Conservation (phyloP, 371 early-diverging fungal genomes). For the Apophysomyces ossiformis region DNA sequence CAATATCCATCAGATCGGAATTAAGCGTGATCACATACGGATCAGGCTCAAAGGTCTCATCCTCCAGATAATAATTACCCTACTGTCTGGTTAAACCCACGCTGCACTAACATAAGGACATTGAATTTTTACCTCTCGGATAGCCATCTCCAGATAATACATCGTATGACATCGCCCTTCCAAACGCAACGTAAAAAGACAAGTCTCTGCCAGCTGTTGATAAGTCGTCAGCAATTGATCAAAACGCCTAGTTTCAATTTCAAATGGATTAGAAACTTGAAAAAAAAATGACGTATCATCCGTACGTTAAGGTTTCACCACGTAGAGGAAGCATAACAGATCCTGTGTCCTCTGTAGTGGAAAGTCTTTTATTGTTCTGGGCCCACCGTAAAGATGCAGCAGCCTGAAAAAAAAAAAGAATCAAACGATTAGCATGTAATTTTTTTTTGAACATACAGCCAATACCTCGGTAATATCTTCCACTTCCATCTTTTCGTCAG, state of each 20-base stretch:
- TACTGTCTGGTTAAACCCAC: slow-evolving; percentile 12
- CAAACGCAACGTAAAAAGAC: slow-evolving; percentile 78
- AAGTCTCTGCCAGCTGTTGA: slow-evolving; percentile 77
- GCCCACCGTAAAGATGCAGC: slow-evolving; percentile 25
- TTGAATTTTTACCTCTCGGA: slow-evolving; percentile 71
- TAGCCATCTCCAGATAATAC: slow-evolving; percentile 89
- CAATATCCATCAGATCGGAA: slow-evolving; percentile 73
- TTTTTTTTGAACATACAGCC: slow-evolving; percentile 1
- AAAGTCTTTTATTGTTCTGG: slow-evolving; percentile 8
- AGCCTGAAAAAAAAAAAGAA: neutral
- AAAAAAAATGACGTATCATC: neutral
- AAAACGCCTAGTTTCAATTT: slow-evolving; percentile 37
- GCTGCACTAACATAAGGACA: too few relatives aligned
- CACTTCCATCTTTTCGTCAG: slow-evolving; percentile 5
- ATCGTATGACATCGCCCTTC: slow-evolving; percentile 88
- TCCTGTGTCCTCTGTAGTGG: slow-evolving; percentile 11
- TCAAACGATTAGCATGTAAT: neutral
- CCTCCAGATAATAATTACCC: slow-evolving; percentile 77
- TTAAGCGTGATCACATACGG: slow-evolving; percentile 84
- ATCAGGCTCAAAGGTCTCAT: slow-evolving; percentile 82
- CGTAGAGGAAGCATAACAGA: slow-evolving; percentile 35
- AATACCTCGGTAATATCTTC: neutral
- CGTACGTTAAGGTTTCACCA: slow-evolving; percentile 48
- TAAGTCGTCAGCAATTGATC: slow-evolving; percentile 65
- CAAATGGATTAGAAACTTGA: neutral